These are phyloP conservation scores for Nothophaeocryptopus gaeumannii DNA, from an alignment of 2,329 filamentous ascomycete species.

Conservation along the genomic window DNA sequence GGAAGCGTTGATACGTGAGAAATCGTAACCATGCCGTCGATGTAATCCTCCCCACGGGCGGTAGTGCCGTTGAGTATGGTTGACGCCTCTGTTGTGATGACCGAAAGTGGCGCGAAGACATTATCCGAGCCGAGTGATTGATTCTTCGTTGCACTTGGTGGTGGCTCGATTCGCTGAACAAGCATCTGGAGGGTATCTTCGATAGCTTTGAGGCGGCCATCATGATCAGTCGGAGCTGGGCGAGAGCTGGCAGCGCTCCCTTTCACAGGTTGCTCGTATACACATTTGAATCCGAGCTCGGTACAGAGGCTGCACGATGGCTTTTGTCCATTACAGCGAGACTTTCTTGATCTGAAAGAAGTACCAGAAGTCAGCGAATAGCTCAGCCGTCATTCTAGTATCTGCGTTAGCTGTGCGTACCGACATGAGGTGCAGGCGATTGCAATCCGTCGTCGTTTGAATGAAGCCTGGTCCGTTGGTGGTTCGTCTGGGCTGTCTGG, in stretches of 20 bases:
- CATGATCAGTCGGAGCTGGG: not conserved
- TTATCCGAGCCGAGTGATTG: not conserved
- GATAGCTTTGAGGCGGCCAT: conserved; percentile 2
- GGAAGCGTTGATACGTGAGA: not conserved
- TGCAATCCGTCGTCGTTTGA: too few species aligned
- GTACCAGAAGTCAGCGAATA: too few species aligned
- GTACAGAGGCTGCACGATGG: conserved; percentile 6
- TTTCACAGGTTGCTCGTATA: conserved; percentile 8
- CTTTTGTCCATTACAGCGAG: conserved; percentile 1
- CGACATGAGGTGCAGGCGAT: too few species aligned
- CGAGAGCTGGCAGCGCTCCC: not conserved
- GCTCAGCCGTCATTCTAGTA: too few species aligned
- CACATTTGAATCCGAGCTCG: conserved; percentile 5
- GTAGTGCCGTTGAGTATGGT: not conserved
- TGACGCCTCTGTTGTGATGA: too few species aligned
- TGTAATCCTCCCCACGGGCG: not conserved
- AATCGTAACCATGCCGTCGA: conserved; percentile 4
- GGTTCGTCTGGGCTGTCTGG: too few species aligned
- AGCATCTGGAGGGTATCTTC: conserved; percentile 5
- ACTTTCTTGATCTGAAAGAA: too few species aligned
- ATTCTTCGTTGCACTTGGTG: not conserved
- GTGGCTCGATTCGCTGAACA: not conserved
- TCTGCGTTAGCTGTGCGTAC: too few species aligned
- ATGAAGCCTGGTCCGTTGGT: too few species aligned
- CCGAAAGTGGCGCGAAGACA: not conserved